These are phyloP conservation scores for Endoconidiophora polonica DNA, from an alignment of 2,329 filamentous ascomycete species.

Conservation along the genomic window DNA sequence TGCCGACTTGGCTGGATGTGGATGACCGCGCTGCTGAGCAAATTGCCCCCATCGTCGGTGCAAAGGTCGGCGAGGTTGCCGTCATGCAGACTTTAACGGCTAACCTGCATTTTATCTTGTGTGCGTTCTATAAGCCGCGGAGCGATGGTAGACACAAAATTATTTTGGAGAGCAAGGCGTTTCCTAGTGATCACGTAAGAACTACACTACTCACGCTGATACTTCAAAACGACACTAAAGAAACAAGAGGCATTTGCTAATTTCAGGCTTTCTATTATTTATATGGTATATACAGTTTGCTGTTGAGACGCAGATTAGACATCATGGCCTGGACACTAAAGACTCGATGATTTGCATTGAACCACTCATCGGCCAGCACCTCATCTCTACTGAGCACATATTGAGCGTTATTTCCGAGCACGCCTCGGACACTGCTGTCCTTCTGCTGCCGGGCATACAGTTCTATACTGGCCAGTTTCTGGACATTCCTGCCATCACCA, in stretches of 20 bases:
- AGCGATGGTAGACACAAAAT: constrained; percentile 45
- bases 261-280: not conserved
- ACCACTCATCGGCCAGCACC: constrained; percentile 34
- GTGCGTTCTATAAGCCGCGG: constrained; percentile 62
- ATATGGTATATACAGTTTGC: constrained; percentile 39
- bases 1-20: constrained; percentile 58
- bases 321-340: constrained; percentile 46
- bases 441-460: constrained; percentile 75
- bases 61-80: constrained; percentile 50
- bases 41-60: constrained; percentile 55
- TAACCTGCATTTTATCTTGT: constrained; percentile 63
- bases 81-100: constrained; percentile 71
- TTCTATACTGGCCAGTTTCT: constrained; percentile 86
- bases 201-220: not conserved
- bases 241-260: not conserved
- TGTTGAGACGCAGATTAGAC: constrained; percentile 57
- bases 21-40: constrained; percentile 50
- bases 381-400: constrained; percentile 55
- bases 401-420: constrained; percentile 58
- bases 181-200: constrained; percentile 62
- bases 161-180: constrained; percentile 67
- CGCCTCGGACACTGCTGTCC: constrained; percentile 52
- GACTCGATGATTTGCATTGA: constrained; percentile 55
- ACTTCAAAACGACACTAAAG: not conserved
- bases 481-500: constrained; percentile 66